Percentiles rank a stretch among this genome's conserved stretches.
These are phyloP conservation scores for Ceratocystiopsis minuta DNA, from an alignment of 2,329 filamentous ascomycete genomes.

Conservation along the genomic window DNA sequence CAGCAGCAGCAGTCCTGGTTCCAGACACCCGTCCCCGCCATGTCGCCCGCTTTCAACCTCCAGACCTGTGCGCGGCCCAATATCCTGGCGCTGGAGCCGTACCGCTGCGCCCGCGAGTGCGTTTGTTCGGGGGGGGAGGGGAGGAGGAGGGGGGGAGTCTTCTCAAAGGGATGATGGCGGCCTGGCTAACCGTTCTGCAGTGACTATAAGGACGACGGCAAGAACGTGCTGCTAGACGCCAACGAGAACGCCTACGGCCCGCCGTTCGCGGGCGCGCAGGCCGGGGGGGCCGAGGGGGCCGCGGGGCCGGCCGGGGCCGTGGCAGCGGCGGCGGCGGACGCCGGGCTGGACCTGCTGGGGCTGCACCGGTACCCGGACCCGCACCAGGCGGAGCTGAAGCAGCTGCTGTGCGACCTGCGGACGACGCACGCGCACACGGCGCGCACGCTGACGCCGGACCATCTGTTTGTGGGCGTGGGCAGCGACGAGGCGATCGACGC, in stretches of 20 bases:
- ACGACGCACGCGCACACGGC: conserved; percentile 69
- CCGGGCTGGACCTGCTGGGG: conserved; percentile 53
- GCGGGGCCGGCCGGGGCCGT: conserved; percentile 48
- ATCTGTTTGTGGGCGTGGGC: conserved; percentile 88
- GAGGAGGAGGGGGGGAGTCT: no score
- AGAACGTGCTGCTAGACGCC: conserved; percentile 86
- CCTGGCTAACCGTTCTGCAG: conserved; percentile 26
- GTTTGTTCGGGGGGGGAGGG: no score
- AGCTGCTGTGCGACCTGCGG: conserved; percentile 68
- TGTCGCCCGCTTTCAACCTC: conserved; percentile 48
- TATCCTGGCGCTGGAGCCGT: conserved; percentile 59
- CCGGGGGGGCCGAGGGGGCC: conserved; percentile 29
- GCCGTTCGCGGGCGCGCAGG: conserved; percentile 28
- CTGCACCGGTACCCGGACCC: conserved; percentile 94
- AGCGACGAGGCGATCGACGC: conserved; percentile 96
- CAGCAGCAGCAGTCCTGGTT: no score
- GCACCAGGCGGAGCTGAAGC: conserved; percentile 76
- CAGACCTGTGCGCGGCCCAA: conserved; percentile 59
- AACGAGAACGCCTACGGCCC: conserved; percentile 97
- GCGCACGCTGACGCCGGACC: conserved; percentile 54
- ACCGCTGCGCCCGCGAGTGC: conserved; percentile 67
- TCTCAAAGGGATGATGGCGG: no score
- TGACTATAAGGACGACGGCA: conserved; percentile 98
- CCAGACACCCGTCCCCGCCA: no score
- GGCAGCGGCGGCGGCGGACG: conserved; percentile 13